Conservation (phyloP, 2,329 filamentous ascomycete genomes). For the Colletotrichum acutatum region DNA sequence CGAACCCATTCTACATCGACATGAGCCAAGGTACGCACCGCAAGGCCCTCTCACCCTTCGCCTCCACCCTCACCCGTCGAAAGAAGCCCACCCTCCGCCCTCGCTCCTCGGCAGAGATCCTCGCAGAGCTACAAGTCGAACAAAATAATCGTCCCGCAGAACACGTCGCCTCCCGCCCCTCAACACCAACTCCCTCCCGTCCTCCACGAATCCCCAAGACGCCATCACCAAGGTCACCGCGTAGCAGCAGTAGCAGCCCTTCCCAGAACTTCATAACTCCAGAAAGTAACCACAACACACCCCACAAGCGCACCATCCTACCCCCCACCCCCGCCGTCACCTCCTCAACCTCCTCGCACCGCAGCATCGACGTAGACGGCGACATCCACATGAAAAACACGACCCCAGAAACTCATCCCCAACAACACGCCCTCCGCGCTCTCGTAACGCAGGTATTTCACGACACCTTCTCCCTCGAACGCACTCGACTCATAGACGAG, state of each 20-base stretch:
- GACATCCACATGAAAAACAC: constrained; percentile 19
- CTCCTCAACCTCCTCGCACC: background rate
- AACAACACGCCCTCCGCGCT: background rate
- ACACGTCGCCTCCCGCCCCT: background rate
- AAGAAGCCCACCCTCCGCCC: background rate
- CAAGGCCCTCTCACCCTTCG: constrained; percentile 1
- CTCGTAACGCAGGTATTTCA: background rate
- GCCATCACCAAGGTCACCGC: background rate
- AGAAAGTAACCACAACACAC: background rate
- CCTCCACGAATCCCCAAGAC: background rate
- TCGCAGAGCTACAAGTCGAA: background rate
- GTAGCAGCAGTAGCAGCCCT: background rate
- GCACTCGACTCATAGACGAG: constrained; percentile 1
- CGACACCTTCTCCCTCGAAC: constrained; percentile 16
- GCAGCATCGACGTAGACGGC: constrained; percentile 13
- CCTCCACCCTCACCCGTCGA: background rate
- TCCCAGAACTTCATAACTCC: background rate
- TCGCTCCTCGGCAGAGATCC: background rate
- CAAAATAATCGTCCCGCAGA: background rate
- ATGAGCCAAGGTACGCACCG: constrained; percentile 1
- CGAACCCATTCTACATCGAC: background rate
- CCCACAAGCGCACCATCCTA: background rate
- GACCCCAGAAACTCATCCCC: background rate
- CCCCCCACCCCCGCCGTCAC: background rate
- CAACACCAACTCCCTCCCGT: background rate